Conservation (phyloP, 176 grass and related monocot species). For the Oryza officinalis region DNA sequence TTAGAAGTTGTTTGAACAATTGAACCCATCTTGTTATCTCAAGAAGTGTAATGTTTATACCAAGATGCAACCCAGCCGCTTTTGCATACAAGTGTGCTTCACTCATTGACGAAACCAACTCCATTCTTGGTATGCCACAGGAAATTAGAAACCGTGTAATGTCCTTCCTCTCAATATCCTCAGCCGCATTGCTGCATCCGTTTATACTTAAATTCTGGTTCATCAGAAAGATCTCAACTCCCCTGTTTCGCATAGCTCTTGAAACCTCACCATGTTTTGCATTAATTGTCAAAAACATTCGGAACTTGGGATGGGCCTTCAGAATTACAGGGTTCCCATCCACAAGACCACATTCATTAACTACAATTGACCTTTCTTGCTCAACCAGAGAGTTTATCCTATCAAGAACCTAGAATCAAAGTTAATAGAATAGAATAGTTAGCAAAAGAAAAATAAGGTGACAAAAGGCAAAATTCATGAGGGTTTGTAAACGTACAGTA, state of each 20-base stretch:
- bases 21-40: constrained; percentile 88
- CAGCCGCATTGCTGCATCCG: constrained; percentile 18
- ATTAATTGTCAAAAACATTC: constrained; percentile 93
- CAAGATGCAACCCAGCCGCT: constrained; percentile 61
- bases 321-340: constrained; percentile 74
- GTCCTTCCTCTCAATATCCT: constrained; percentile 49
- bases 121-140: constrained; percentile 62
- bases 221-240: constrained; percentile 81
- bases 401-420: constrained; percentile 73
- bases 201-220: constrained; percentile 47
- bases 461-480: constrained; percentile 14
- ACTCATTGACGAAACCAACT: constrained; percentile 74
- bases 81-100: constrained; percentile 79
- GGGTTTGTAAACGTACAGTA: constrained; percentile 55
- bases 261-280: constrained; percentile 90
- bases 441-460: constrained; percentile 27
- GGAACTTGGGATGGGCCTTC: constrained; percentile 73
- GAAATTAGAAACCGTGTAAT: constrained; percentile 69
- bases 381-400: constrained; percentile 97
- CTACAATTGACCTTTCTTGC: constrained; percentile 77
- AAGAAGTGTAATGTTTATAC: constrained; percentile 77
- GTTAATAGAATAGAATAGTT: constrained; percentile 39
- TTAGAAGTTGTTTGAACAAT: constrained; percentile 76
- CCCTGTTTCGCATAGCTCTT: constrained; percentile 94
- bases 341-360: constrained; percentile 95